Evolutionary conservation across 345 rosid species (phyloP).

Genomic region (Brassica cretica): DNA sequence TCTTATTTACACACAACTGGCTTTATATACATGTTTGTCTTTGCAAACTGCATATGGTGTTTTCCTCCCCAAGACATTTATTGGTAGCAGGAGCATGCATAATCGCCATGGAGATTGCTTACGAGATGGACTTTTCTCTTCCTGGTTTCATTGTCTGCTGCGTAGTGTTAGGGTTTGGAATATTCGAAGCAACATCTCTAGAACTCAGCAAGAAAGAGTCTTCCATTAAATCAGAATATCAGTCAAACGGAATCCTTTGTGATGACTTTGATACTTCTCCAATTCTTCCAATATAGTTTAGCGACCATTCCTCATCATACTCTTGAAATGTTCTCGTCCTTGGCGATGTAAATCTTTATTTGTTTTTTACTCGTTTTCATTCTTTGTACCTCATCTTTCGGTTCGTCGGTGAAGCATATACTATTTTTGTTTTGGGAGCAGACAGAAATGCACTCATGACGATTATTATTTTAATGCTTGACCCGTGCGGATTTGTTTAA

Average conservation of each 20-base stretch:
- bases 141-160: slow-evolving; percentile 78
- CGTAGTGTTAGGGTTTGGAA: slow-evolving; percentile 79
- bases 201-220: slow-evolving; percentile 64
- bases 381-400: neutral
- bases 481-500: too few species aligned
- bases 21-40: neutral
- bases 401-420: neutral
- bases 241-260: slow-evolving; percentile 49
- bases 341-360: slow-evolving; percentile 23
- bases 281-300: slow-evolving; percentile 34
- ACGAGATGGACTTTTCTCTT: slow-evolving; percentile 83
- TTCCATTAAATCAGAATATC: slow-evolving; percentile 49
- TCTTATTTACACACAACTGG: neutral
- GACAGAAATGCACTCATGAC: neutral
- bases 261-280: slow-evolving; percentile 45
- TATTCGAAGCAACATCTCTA: slow-evolving; percentile 77
- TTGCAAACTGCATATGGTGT: slow-evolving; percentile 91
- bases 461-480: too few species aligned
- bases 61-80: slow-evolving; percentile 96
- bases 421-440: neutral
- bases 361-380: neutral
- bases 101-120: slow-evolving; percentile 70
- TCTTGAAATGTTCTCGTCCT: slow-evolving; percentile 17
- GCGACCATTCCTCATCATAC: neutral
- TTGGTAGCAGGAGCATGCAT: slow-evolving; percentile 87